Percentiles rank a stretch among this genome's conserved stretches.
These are phyloP conservation scores for Boletus semigastroideus DNA, from an alignment of 1,284 basidiomycete species.

Conservation along the genomic window DNA sequence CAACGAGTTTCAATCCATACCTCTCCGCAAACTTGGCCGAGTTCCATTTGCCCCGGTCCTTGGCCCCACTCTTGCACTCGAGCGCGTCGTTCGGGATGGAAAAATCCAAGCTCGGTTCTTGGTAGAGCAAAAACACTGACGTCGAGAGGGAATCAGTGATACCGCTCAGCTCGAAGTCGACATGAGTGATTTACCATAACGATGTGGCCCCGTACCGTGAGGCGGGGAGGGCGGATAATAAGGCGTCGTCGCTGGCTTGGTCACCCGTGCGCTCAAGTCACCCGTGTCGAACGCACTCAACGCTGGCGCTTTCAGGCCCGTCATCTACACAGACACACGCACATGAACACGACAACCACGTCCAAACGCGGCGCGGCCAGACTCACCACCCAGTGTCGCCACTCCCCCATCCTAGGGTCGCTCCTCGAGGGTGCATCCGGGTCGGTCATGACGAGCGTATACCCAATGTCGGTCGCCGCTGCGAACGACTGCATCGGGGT, in stretches of 20 bases:
- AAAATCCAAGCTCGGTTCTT: conserved; percentile 51
- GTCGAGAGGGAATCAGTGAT: neutral
- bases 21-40: conserved; percentile 50
- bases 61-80: conserved; percentile 46
- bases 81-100: conserved; percentile 44
- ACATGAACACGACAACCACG: neutral
- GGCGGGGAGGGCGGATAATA: conserved; percentile 61
- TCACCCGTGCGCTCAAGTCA: conserved; percentile 42
- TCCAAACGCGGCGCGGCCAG: too few relatives aligned
- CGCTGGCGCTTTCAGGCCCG: conserved; percentile 51
- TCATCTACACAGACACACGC: conserved; percentile 39
- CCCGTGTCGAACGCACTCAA: conserved; percentile 33
- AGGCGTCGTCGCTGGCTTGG: conserved; percentile 50
- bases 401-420: conserved; percentile 56
- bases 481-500: conserved; percentile 43
- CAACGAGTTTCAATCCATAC: conserved; percentile 57
- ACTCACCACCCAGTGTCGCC: conserved; percentile 68
- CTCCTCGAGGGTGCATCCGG: conserved; percentile 62
- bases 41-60: conserved; percentile 55
- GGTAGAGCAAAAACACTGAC: conserved; percentile 56
- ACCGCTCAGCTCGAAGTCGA: neutral
- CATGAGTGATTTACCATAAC: conserved; percentile 48
- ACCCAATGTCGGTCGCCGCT: conserved; percentile 42
- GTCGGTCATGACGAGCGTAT: conserved; percentile 67
- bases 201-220: conserved; percentile 53